Evolutionary conservation across 2,329 filamentous ascomycete genomes (phyloP), one percentile per base, ranked within the genome.

Genomic region (Verticillium longisporum): DNA sequence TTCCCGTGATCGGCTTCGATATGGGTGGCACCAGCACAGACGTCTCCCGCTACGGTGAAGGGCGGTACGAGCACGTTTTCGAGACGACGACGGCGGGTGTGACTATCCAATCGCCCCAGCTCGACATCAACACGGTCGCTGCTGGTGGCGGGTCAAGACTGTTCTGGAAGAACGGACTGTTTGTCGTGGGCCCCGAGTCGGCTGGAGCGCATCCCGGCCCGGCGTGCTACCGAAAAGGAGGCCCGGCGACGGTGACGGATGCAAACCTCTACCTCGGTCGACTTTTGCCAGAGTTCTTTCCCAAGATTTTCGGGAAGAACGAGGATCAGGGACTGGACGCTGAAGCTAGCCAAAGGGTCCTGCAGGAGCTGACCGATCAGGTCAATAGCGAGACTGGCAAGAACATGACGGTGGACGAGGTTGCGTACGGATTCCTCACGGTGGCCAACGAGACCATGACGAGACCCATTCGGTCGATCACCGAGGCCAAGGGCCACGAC

Each of bases 1-100:
- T 85, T 1, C 92, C 92, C 0, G 90, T 97, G 4, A 97, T 97
- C 68, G 93, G 93, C 0, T 97, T 97, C 69, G 93, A 97, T 67
- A 97, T 97, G 93, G 92, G 92, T 41, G 93, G 93, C 11, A 97
- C 93, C 0, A 93, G 88, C 61, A 97, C 93, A 0, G 93, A 97
- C 72, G 91, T 97, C 10, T 96, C 91, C 37, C 82, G 93, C 57
- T 97, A 94, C 68, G 91, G 90, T 6, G 26, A 55, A 21, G 54
- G 93, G 15, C 82, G 91, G 60, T 94, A 96, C 68, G 93, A 97
- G 68, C 93, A 97, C 69, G 92, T 96, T 0, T 97, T 97, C 67
- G 93, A 96, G 74, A 96, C 92, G 0, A 96, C 91, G 0, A 96
- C 92, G 1, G 93, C 93, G 0, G 93, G 93, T n/a, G 91, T 97